A percentile compares a stretch with the other conserved stretches of the same genome.
These are phyloP conservation scores for Arthrobotrys entomopaga DNA, from an alignment of 2,329 filamentous ascomycete genomes.

Conservation along the genomic window DNA sequence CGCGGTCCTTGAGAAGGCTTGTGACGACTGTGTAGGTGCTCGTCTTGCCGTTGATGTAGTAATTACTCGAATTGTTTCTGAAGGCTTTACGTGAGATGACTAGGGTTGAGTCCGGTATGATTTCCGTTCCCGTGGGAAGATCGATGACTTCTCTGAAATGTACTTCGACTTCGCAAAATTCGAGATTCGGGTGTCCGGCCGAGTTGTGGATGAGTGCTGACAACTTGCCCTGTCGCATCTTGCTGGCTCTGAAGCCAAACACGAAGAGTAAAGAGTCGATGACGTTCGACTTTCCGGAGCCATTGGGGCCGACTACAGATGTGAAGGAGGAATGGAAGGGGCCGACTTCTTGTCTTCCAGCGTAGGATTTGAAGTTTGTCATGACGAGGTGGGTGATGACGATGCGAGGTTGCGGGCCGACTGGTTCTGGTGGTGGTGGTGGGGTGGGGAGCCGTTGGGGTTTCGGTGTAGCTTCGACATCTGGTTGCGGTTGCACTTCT, in stretches of 20 bases:
- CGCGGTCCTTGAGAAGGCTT: constrained; percentile 82
- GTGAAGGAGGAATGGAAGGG: constrained; percentile 96
- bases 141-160: constrained; percentile 97
- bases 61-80: constrained; percentile 98
- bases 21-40: constrained; percentile 95
- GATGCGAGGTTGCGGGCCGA: constrained; percentile 81
- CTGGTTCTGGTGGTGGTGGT: constrained; percentile 58
- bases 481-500: constrained; percentile 11
- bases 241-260: constrained; percentile 98
- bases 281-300: constrained; percentile 97
- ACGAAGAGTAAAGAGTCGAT: constrained; percentile 98
- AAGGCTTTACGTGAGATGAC: constrained; percentile 92
- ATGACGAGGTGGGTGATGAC: constrained; percentile 92
- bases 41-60: constrained; percentile 90
- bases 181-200: constrained; percentile 82
- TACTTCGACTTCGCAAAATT: constrained; percentile 93
- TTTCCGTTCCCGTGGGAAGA: constrained; percentile 67
- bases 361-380: constrained; percentile 99
- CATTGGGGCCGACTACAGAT: constrained; percentile 96
- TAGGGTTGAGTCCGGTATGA: constrained; percentile 84
- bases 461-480: constrained; percentile 24
- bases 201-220: constrained; percentile 98
- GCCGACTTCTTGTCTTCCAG: constrained; percentile 91
- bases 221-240: constrained; percentile 99
- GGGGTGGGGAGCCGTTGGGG: constrained; percentile 30